A percentile compares a stretch with the other conserved stretches of the same genome.
Evolutionary conservation across 2,329 filamentous ascomycete genomes (phyloP).

Genomic region (Nemania sp.): DNA sequence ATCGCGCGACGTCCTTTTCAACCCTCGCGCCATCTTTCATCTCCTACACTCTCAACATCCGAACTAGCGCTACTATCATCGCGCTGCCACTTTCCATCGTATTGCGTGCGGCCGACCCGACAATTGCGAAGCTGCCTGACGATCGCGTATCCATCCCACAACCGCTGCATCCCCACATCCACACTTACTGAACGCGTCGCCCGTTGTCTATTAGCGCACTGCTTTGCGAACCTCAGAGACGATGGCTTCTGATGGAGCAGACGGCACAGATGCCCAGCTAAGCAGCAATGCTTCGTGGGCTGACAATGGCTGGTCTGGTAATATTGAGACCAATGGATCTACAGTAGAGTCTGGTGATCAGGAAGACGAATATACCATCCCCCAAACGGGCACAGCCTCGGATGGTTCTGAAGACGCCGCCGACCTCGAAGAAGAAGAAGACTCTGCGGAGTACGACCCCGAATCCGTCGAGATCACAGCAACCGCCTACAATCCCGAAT

Average conservation of each 20-base stretch:
- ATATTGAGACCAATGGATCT: conserved; percentile 66
- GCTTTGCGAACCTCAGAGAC: background rate
- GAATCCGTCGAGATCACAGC: conserved; percentile 58
- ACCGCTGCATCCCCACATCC: conserved; percentile 5
- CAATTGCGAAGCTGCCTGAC: background rate
- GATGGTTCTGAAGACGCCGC: conserved; percentile 63
- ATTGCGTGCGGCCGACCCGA: conserved; percentile 4
- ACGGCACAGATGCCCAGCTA: conserved; percentile 42
- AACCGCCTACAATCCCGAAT: conserved; percentile 65
- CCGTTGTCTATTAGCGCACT: background rate
- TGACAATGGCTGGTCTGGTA: conserved; percentile 64
- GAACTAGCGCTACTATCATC: background rate
- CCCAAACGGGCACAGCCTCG: conserved; percentile 59
- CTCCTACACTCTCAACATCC: background rate
- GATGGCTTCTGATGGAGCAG: conserved; percentile 49
- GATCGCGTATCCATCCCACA: conserved; percentile 11
- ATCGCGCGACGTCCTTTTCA: conserved; percentile 16
- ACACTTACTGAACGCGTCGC: conserved; percentile 19
- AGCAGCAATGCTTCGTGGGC: conserved; percentile 55
- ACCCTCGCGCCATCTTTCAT: conserved; percentile 7
- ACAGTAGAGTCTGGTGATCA: conserved; percentile 67
- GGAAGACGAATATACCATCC: conserved; percentile 62
- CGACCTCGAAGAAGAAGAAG: conserved; percentile 65
- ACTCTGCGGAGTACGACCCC: conserved; percentile 67
- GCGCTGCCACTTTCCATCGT: background rate